Evolutionary conservation across 495 filamentous ascomycete species (phyloP).

Genomic region (Jackrogersella minutella): DNA sequence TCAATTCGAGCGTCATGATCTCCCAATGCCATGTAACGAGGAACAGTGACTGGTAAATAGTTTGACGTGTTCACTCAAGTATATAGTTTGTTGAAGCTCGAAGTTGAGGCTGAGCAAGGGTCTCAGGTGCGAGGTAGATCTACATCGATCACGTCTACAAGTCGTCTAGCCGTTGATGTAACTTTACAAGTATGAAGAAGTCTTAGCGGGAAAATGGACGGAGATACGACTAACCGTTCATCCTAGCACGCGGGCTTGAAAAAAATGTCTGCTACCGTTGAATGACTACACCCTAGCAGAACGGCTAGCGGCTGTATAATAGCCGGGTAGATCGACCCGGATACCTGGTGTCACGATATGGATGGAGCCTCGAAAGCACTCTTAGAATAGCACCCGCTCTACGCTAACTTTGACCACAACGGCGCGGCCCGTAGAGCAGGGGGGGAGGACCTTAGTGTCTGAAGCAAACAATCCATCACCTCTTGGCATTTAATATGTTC

Average conservation of each 20-base stretch:
- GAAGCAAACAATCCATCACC: constrained; percentile 31
- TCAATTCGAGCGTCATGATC: background rate
- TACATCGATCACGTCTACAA: background rate
- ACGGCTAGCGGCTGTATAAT: constrained; percentile 22
- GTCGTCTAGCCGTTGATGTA: background rate
- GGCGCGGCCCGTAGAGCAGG: constrained; percentile 31
- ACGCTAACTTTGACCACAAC: constrained; percentile 20
- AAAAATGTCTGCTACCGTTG: constrained; percentile 24
- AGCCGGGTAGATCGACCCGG: constrained; percentile 16
- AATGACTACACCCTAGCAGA: background rate
- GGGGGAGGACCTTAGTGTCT: constrained; percentile 9
- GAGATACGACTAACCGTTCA: constrained; percentile 20
- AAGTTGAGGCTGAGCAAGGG: constrained; percentile 10
- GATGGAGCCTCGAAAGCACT: constrained; percentile 20
- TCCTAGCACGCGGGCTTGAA: constrained; percentile 14
- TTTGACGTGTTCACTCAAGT: background rate
- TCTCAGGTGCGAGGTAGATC: background rate
- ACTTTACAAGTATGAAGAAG: background rate
- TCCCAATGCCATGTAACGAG: background rate
- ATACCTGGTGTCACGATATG: constrained; percentile 13
- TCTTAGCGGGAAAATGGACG: constrained; percentile 3
- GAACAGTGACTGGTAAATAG: background rate
- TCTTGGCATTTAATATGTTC: too few relatives aligned
- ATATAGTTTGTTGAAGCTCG: background rate
- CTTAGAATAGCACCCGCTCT: background rate